Percentiles rank a stretch among this genome's conserved stretches.
phyloP scores from a whole-genome alignment of 495 filamentous ascomycete genomes.

The Aspergillus bridgeri region DNA sequence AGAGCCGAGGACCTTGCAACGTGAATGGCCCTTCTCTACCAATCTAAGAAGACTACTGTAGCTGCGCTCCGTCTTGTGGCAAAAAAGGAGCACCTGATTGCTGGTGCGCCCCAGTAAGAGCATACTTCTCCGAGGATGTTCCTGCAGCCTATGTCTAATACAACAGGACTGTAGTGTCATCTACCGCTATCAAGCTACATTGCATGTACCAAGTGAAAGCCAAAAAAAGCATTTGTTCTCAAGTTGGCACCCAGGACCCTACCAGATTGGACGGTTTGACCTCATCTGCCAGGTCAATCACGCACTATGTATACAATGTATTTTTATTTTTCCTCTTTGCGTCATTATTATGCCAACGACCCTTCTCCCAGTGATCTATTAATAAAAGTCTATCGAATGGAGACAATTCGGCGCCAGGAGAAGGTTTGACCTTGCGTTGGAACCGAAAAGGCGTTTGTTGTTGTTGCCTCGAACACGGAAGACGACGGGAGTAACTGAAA shows the following conservation, averaged over 20 bases:
- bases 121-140: background rate
- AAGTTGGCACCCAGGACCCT: background rate
- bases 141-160: background rate
- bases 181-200: background rate
- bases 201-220: background rate
- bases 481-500: background rate
- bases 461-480: background rate
- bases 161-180: background rate
- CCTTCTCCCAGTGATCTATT: too few species aligned
- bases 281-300: background rate
- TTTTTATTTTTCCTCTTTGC: background rate
- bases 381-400: background rate
- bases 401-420: background rate
- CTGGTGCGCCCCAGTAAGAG: background rate
- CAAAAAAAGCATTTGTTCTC: background rate
- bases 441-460: too few species aligned
- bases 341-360: background rate
- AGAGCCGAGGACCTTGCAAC: background rate
- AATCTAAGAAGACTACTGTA: background rate
- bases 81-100: background rate
- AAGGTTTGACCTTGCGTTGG: too few species aligned
- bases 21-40: background rate
- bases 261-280: background rate
- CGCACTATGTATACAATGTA: background rate
- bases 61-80: background rate